Conservation (phyloP, 129 eudicot species). For the Scalesia atractyloides region DNA sequence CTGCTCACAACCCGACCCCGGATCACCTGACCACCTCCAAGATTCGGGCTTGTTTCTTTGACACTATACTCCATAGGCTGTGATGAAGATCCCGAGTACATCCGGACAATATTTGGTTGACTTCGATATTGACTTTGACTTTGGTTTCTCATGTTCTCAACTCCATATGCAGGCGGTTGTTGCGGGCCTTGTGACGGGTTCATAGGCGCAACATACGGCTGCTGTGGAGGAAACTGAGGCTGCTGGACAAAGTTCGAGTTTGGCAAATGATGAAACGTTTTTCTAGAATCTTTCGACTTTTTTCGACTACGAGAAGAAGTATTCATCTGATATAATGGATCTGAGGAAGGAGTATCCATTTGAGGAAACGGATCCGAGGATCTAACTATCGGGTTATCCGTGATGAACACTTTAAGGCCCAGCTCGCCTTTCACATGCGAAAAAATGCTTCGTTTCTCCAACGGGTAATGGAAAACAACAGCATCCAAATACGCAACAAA, state of each 20-base stretch:
- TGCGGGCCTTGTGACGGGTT: conserved; percentile 39
- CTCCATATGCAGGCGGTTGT: conserved; percentile 38
- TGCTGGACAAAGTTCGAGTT: conserved; percentile 43
- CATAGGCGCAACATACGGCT: conserved; percentile 27
- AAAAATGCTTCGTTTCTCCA: conserved; percentile 64
- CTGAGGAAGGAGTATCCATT: conserved; percentile 50
- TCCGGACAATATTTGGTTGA: conserved; percentile 45
- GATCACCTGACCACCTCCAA: conserved; percentile 73
- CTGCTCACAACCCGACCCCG: conserved; percentile 69
- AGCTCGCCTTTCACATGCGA: conserved; percentile 81
- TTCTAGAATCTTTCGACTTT: conserved; percentile 36
- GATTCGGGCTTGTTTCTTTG: conserved; percentile 77
- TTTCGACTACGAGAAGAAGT: conserved; percentile 35
- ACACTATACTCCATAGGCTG: conserved; percentile 63
- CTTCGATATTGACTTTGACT: conserved; percentile 27
- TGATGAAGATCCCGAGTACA: conserved; percentile 48
- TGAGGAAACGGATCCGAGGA: conserved; percentile 51
- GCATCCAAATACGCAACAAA: conserved; percentile 84
- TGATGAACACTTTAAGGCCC: conserved; percentile 69
- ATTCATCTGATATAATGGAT: conserved; percentile 50
- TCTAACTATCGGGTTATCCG: conserved; percentile 54
- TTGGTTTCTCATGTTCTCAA: conserved; percentile 45
- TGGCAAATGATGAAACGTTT: conserved; percentile 60
- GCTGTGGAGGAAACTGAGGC: conserved; percentile 33
- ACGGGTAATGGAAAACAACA: conserved; percentile 68